phyloP scores from a whole-genome alignment of 148 eudicot species.

The Amaranthus hypochondriacus region DNA sequence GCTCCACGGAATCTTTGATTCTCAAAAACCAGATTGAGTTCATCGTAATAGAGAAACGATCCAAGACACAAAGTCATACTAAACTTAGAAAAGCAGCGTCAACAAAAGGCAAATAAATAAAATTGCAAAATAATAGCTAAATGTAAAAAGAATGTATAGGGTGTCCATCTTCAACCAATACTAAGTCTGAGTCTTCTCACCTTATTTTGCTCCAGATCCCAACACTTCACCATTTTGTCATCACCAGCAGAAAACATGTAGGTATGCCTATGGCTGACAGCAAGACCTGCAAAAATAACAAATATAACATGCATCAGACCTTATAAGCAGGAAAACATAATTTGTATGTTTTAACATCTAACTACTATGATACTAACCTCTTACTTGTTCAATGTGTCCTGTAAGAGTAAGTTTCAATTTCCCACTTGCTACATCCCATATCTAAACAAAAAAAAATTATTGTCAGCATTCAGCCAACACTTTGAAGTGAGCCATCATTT shows the following conservation, averaged over 20 bases:
- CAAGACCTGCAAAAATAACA: slow-evolving; percentile 61
- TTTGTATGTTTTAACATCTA: not conserved
- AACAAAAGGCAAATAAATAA: not conserved
- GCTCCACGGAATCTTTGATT: no score
- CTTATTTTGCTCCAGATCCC: slow-evolving; percentile 99
- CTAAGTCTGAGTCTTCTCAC: slow-evolving; percentile 23
- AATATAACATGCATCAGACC: not conserved
- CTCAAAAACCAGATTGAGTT: no score
- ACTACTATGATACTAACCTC: slow-evolving; percentile 49
- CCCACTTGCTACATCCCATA: slow-evolving; percentile 94
- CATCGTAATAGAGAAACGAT: not conserved
- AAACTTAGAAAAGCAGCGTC: not conserved
- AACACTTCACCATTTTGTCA: slow-evolving; percentile 97
- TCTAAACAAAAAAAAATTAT: slow-evolving; percentile 34
- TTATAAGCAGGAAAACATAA: not conserved
- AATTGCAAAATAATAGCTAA: not conserved
- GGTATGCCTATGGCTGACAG: slow-evolving; percentile 84
- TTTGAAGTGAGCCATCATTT: not conserved
- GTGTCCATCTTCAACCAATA: not conserved
- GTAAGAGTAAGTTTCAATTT: slow-evolving; percentile 84
- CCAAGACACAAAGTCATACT: not conserved
- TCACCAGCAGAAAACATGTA: slow-evolving; percentile 99
- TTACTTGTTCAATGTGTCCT: slow-evolving; percentile 96
- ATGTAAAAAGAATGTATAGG: no score
- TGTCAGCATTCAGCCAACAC: slow-evolving; percentile 3